Evolutionary conservation across 2,329 filamentous ascomycete species (phyloP), one percentile per base, ranked within the genome.

Genomic region (Akanthomyces dipterigenus): DNA sequence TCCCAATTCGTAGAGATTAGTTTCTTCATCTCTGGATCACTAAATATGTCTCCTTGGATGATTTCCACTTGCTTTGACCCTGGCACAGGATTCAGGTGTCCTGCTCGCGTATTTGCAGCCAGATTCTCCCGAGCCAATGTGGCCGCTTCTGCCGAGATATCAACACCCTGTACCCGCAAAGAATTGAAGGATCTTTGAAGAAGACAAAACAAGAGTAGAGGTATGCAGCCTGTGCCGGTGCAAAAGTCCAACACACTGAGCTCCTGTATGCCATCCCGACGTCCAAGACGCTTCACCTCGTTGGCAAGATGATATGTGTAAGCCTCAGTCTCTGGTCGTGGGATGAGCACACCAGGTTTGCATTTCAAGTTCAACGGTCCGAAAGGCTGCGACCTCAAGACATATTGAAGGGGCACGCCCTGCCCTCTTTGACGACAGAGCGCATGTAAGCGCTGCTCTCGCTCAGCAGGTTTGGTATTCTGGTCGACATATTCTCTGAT

Each of bases 211-310:
- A 96, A 79, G 3, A 91, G 82, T 9, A 98, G 81, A 0, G 91
- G 83, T 64, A 98, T 96, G 75, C 93, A 97, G 5, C 95, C 95
- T 5, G 90, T 91, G 11, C 95, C 95, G 0, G 91, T 93, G 73
- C 95, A 98, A 34, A 97, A 79, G 72, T 99, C 95, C 9, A 97
- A 73, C 45, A 98, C 78, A 14, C 80, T 82, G 14, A 18, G 69
- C 64, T 61, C 45, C 8, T 61, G 50, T 26, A 36, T 12, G 26
- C 51, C 36, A 18, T 45, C 12, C 28, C n/a, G 22, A 22, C 43
- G 54, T 36, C 26, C 12, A 18, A 42, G 26, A 5, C 38, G 22
- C 56, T 70, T 71, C 63, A 85, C 71, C 22, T 80, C 64, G 5
- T 74, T 70, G 40, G 81, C 82, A 12, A 90, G 76, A 66, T 85